These are phyloP conservation scores for Leishmania guyanensis DNA, from an alignment of 208 protist genomes.

Conservation along the genomic window DNA sequence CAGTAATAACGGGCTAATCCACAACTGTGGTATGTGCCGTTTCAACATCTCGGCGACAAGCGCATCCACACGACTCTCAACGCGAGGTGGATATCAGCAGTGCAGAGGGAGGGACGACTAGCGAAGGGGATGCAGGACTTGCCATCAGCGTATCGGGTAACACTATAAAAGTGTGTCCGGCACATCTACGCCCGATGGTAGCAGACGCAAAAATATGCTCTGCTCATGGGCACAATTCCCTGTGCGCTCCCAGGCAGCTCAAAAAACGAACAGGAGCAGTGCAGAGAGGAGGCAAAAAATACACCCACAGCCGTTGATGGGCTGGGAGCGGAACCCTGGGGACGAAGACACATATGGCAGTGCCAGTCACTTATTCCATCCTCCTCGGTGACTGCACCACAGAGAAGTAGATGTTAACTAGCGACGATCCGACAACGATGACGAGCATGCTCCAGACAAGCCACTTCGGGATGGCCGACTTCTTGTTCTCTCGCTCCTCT, in stretches of 20 bases:
- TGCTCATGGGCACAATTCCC: neutral
- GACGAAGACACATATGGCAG: neutral
- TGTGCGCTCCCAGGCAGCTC: neutral
- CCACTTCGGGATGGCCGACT: constrained; percentile 47
- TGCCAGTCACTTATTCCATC: constrained; percentile 27
- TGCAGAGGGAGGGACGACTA: neutral
- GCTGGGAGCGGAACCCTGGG: neutral
- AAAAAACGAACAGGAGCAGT: neutral
- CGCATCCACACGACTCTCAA: neutral
- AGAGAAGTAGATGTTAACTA: constrained; percentile 81
- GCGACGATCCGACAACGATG: constrained; percentile 63
- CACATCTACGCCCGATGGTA: neutral
- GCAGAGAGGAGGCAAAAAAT: neutral
- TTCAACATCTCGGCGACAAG: neutral
- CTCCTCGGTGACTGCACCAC: constrained; percentile 67
- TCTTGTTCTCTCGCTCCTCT: constrained; percentile 52
- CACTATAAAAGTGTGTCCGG: neutral
- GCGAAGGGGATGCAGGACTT: no score
- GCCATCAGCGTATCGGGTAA: neutral
- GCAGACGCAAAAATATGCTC: neutral
- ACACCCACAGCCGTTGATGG: neutral
- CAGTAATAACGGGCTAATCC: neutral
- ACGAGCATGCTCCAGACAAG: constrained; percentile 64
- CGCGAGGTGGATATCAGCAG: neutral
- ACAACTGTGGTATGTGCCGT: neutral